Percentiles rank a stretch among this genome's conserved stretches.
phyloP scores from a whole-genome alignment of 2,329 filamentous ascomycete species.

The Mariannaea elegans region DNA sequence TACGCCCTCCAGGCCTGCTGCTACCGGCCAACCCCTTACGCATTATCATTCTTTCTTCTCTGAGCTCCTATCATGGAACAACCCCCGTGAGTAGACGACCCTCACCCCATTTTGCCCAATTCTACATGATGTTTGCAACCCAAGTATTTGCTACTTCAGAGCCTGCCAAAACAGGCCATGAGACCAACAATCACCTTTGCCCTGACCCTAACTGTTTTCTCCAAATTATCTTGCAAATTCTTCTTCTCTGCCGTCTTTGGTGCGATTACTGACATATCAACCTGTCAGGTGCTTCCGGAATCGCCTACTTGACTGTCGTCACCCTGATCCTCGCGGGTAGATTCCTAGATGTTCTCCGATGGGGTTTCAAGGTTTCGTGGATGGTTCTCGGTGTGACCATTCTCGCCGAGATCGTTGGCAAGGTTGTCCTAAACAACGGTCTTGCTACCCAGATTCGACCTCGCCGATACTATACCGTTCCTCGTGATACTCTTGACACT shows the following conservation, averaged over 20 bases:
- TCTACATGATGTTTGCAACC: conserved; percentile 86
- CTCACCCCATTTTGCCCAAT: not conserved
- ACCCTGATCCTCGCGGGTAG: conserved; percentile 68
- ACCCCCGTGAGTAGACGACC: conserved; percentile 63
- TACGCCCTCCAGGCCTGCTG: conserved; percentile 62
- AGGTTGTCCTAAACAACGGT: conserved; percentile 67
- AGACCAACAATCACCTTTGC: conserved; percentile 92
- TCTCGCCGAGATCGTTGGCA: conserved; percentile 68
- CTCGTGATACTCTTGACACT: conserved; percentile 68
- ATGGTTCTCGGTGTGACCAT: conserved; percentile 69
- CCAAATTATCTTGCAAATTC: not conserved
- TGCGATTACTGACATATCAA: conserved; percentile 26
- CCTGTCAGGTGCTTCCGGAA: conserved; percentile 66
- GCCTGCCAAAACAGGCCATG: conserved; percentile 82
- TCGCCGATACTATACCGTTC: conserved; percentile 72
- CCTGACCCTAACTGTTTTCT: conserved; percentile 67
- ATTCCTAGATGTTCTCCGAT: conserved; percentile 73
- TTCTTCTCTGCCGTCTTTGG: not conserved
- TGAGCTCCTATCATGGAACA: conserved; percentile 74
- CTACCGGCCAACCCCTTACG: conserved; percentile 70
- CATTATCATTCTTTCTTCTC: conserved; percentile 78
- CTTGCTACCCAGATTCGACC: conserved; percentile 73
- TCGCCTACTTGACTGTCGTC: conserved; percentile 69
- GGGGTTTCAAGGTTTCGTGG: conserved; percentile 71
- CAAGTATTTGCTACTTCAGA: conserved; percentile 99